These are phyloP conservation scores for Dothideomycetes sp. DNA, from an alignment of 2,329 filamentous ascomycete species.

Conservation along the genomic window DNA sequence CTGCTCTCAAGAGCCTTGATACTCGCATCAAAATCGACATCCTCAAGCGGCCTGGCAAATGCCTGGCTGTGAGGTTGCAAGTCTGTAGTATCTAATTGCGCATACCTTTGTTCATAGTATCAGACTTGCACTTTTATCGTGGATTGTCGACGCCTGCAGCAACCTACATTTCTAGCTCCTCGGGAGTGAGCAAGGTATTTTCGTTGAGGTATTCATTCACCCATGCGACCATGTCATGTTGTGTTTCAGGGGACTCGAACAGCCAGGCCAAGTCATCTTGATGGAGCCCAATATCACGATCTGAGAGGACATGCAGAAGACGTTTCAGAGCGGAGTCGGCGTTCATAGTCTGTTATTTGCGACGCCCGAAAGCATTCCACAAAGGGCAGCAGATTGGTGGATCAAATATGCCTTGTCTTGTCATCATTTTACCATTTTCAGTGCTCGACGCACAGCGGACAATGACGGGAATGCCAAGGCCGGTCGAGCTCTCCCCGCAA, in stretches of 20 bases:
- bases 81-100: no score
- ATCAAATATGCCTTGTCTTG: no score
- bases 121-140: conserved; percentile 1
- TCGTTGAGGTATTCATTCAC: conserved; percentile 35
- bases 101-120: neutral
- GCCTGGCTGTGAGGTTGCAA: no score
- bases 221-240: conserved; percentile 30
- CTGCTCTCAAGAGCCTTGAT: conserved; percentile 54
- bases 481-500: neutral
- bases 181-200: conserved; percentile 35
- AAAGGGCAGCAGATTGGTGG: no score
- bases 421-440: no score
- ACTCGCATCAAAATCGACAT: conserved; percentile 50
- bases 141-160: no score
- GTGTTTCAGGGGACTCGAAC: conserved; percentile 32
- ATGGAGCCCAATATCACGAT: conserved; percentile 32
- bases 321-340: conserved; percentile 20
- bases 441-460: no score
- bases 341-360: conserved; percentile 3
- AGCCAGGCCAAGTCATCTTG: conserved; percentile 36
- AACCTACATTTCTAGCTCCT: conserved; percentile 38
- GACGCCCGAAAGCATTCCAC: no score
- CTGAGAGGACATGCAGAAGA: conserved; percentile 32
- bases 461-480: neutral
- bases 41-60: conserved; percentile 42